A percentile compares a stretch with the other conserved stretches of the same genome.
phyloP scores from a whole-genome alignment of 495 filamentous ascomycete species.

The Neohortaea acidophila region DNA sequence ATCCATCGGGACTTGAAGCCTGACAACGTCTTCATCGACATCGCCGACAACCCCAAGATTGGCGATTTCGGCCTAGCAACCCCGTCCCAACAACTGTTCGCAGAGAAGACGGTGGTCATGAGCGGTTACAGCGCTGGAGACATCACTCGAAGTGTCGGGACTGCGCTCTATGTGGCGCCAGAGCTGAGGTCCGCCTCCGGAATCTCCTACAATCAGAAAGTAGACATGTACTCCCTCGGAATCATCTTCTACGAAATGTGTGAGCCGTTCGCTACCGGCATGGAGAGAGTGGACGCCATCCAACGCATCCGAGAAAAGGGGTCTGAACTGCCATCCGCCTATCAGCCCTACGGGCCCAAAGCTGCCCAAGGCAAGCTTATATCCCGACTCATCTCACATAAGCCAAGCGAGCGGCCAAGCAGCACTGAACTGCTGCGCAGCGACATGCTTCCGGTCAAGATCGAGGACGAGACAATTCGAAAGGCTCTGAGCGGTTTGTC shows the following conservation, averaged over 20 bases:
- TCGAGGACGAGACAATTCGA: constrained; percentile 81
- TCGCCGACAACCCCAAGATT: constrained; percentile 76
- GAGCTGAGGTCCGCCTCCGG: constrained; percentile 60
- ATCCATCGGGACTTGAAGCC: constrained; percentile 97
- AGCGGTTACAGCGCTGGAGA: constrained; percentile 37
- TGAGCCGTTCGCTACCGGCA: constrained; percentile 59
- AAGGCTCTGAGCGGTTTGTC: constrained; percentile 65
- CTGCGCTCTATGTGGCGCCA: constrained; percentile 84
- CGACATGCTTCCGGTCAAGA: constrained; percentile 74
- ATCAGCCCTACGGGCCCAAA: constrained; percentile 54
- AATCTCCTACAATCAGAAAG: constrained; percentile 78
- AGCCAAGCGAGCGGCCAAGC: constrained; percentile 67
- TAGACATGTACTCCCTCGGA: constrained; percentile 96
- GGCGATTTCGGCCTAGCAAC: constrained; percentile 94
- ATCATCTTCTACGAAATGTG: constrained; percentile 99
- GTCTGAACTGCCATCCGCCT: constrained; percentile 54
- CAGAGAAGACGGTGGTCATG: constrained; percentile 33
- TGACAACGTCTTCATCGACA: constrained; percentile 94
- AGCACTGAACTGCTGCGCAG: constrained; percentile 71
- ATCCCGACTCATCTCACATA: constrained; percentile 62
- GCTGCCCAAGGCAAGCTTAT: constrained; percentile 61
- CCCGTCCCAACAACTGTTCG: constrained; percentile 46
- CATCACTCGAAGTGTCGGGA: constrained; percentile 83
- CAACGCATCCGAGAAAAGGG: constrained; percentile 52
- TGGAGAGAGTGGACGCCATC: constrained; percentile 74